Percentiles rank a stretch among this genome's conserved stretches.
Evolutionary conservation across 2,329 filamentous ascomycete genomes (phyloP).

Genomic region (Aspergillus phoenicis): DNA sequence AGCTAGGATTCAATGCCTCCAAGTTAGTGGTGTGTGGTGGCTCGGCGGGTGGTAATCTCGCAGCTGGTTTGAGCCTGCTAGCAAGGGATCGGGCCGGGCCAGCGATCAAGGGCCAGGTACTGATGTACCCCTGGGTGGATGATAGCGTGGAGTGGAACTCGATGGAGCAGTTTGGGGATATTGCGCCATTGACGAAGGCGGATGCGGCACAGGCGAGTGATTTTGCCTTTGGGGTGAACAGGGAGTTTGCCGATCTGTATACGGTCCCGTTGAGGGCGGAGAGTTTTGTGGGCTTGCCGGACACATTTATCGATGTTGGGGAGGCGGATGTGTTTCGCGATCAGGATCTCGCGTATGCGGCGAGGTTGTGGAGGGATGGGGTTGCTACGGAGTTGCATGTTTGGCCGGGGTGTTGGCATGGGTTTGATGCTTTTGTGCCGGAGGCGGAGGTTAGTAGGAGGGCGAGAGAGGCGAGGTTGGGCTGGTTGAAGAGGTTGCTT

Average conservation of each 20-base stretch:
- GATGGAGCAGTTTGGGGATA: background rate
- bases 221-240: background rate
- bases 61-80: background rate
- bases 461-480: background rate
- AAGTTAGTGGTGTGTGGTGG: background rate
- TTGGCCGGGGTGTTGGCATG: conserved; percentile 18
- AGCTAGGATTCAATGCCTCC: background rate
- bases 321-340: conserved; percentile 20
- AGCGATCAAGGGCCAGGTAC: background rate
- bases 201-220: conserved; percentile 5
- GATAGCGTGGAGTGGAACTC: background rate
- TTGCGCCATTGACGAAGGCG: background rate
- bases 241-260: background rate
- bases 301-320: conserved; percentile 19
- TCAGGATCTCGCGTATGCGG: conserved; percentile 17
- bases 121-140: conserved; percentile 2
- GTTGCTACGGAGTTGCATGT: conserved; percentile 19
- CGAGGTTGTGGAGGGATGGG: conserved; percentile 12
- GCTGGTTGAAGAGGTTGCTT: background rate
- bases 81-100: background rate
- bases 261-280: conserved; percentile 8
- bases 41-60: background rate
- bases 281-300: conserved; percentile 10
- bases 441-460: background rate
- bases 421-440: conserved; percentile 8